A percentile compares a stretch with the other conserved stretches of the same genome.
Conservation (phyloP, 1,284 basidiomycete genomes). For the Puccinia horiana region DNA sequence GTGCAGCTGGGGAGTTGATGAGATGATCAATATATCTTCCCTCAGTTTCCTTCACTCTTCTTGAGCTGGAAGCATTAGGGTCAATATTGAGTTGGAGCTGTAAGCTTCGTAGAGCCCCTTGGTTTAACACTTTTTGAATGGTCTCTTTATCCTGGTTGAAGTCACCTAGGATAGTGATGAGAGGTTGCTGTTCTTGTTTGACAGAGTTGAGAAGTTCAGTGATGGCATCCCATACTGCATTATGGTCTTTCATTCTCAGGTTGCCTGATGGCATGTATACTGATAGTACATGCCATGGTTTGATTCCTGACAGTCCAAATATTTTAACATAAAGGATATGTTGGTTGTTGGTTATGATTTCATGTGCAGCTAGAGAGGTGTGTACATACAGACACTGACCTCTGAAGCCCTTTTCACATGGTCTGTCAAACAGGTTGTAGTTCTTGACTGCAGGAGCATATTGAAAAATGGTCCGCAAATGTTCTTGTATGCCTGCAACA, state of each 20-base stretch:
- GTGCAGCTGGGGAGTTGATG: not conserved
- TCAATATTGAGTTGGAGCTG: not conserved
- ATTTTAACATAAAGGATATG: not conserved
- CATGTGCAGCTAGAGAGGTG: not conserved
- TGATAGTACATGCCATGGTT: not conserved
- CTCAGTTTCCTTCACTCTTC: not conserved
- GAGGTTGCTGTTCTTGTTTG: not conserved
- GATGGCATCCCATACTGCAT: not conserved
- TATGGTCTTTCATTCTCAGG: not conserved
- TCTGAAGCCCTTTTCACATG: not conserved
- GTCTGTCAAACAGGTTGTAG: not conserved
- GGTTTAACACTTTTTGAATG: not conserved
- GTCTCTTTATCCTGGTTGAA: not conserved
- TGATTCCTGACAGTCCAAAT: not conserved
- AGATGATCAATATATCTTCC: not conserved
- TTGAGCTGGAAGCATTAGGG: not conserved
- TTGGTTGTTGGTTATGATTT: not conserved
- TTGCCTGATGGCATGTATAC: not conserved
- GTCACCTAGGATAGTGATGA: not conserved
- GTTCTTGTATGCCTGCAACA: not conserved
- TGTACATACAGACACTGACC: constrained; percentile 18
- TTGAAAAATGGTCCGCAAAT: not conserved
- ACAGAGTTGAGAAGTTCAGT: not conserved
- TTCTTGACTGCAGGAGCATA: not conserved
- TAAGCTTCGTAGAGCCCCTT: not conserved